Conservation (phyloP, 2,329 filamentous ascomycete genomes). For the Xylariaceae sp. region DNA sequence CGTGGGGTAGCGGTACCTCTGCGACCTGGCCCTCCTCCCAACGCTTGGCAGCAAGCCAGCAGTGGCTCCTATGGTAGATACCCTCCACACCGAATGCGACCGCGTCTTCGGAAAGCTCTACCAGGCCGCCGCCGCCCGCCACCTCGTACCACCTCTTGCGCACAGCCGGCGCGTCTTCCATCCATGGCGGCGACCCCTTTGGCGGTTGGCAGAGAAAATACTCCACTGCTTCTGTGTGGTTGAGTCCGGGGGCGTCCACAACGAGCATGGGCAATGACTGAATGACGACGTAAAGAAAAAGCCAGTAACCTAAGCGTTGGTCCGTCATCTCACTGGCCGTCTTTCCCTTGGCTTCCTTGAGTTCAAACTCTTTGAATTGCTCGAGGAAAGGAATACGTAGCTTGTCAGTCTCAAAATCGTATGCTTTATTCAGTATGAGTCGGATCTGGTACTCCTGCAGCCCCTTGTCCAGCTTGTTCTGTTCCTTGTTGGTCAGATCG, state of each 20-base stretch:
- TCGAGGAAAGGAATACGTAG: slow-evolving; percentile 60
- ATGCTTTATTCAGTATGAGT: slow-evolving; percentile 72
- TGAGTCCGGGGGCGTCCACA: slow-evolving; percentile 68
- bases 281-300: slow-evolving; percentile 75
- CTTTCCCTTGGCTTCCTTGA: slow-evolving; percentile 61
- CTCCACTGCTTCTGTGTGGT: slow-evolving; percentile 67
- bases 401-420: slow-evolving; percentile 69
- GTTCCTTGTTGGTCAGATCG: slow-evolving; percentile 66
- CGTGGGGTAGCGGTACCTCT: slow-evolving; percentile 16
- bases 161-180: slow-evolving; percentile 59
- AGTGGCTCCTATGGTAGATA: slow-evolving; percentile 34
- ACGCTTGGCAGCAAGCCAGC: slow-evolving; percentile 32
- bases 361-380: slow-evolving; percentile 68
- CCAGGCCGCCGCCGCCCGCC: slow-evolving; percentile 57
- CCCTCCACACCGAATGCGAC: slow-evolving; percentile 43
- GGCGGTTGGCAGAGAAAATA: slow-evolving; percentile 79
- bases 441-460: slow-evolving; percentile 76
- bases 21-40: slow-evolving; percentile 30
- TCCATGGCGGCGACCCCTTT: slow-evolving; percentile 69
- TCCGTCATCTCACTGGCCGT: slow-evolving; percentile 65
- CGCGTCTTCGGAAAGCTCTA: slow-evolving; percentile 57
- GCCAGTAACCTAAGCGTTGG: slow-evolving; percentile 71
- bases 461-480: slow-evolving; percentile 66
- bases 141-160: slow-evolving; percentile 72
- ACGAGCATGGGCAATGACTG: slow-evolving; percentile 76